Evolutionary conservation across 345 rosid species (phyloP).

Genomic region (Gynandropsis gynandra): DNA sequence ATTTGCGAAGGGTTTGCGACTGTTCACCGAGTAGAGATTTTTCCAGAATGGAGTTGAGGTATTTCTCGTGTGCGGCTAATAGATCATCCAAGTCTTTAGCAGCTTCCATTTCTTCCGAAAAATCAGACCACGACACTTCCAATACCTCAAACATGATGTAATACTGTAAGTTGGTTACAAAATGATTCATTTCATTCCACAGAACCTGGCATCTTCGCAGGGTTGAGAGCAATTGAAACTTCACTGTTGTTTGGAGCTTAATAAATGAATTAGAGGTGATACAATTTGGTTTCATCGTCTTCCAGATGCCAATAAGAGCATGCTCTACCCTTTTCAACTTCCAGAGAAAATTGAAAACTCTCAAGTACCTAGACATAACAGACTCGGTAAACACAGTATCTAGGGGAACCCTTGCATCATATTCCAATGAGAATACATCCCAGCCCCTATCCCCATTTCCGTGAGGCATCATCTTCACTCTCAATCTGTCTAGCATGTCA

Average conservation of each 20-base stretch:
- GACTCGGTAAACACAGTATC: conserved; percentile 90
- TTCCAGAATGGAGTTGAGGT: conserved; percentile 74
- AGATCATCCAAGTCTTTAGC: conserved; percentile 97
- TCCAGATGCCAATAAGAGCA: conserved; percentile 94
- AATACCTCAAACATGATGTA: conserved; percentile 97
- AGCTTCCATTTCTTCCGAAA: conserved; percentile 78
- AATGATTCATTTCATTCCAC: conserved; percentile 97
- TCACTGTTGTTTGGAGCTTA: conserved; percentile 66
- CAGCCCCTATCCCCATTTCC: conserved; percentile 87
- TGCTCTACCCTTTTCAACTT: conserved; percentile 94
- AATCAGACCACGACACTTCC: conserved; percentile 95
- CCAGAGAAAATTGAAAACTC: conserved; percentile 95
- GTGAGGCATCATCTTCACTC: conserved; percentile 96
- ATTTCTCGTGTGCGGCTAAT: conserved; percentile 90
- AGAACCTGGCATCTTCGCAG: conserved; percentile 91
- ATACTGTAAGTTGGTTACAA: conserved; percentile 90
- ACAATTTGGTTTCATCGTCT: conserved; percentile 98
- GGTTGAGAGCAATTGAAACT: conserved; percentile 69
- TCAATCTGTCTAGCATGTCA: conserved; percentile 82
- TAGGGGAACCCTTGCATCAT: conserved; percentile 87
- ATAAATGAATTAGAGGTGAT: conserved; percentile 69
- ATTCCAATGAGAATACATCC: conserved; percentile 96
- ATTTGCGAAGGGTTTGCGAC: conserved; percentile 65
- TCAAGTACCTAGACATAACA: conserved; percentile 72
- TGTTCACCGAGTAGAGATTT: conserved; percentile 92